Evolutionary conservation across 1,139 yeast species (phyloP), one percentile per base, ranked within the genome.

Genomic region (Debaryomyces sp.): DNA sequence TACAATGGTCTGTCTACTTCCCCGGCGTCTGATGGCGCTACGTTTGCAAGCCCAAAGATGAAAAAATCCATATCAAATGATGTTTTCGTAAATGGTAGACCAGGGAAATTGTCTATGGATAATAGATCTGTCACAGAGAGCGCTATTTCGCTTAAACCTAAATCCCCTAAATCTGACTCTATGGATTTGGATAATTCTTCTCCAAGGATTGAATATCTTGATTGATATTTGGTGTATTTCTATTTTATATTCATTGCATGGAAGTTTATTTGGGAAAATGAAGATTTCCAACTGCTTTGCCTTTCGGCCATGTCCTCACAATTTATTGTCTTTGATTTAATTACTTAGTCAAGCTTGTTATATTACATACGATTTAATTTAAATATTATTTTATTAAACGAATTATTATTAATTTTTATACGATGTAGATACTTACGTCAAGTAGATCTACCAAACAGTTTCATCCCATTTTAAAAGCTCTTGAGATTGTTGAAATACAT

Each of bases 401-500:
- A 22, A 21, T 35, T 35, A 12, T 27, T 35, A 21, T 35, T 34
- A 17, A 18, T 21, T 30, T 32, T 8, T 35, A 35, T 12, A 21
- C 6, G n/a, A 7, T 15, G 29, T 26, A 39, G 34, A 39, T 24
- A 17, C 42, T 12, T 27, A 26, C 33, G 5, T 39, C 34, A 39
- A 13, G 29, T 22, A 13, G 41, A 27, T 34, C 33, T 38, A 84
- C 89, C 89, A 84, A 10, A 66, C 68, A 1, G 85, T 82, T 23
- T 74, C 70, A 51, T 85, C 87, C 84, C 89, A 92, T 67, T 87
- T 89, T 36, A 78, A 77, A 51, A 92, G 67, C 60, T 91, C 96
- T 30, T 70, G 71, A 3, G 88, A 77, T 54, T 88, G 92, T 43
- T 80, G 81, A 49, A 77, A 74, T 9, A 89, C 82, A 64, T 92